Evolutionary conservation across 257 asterid species (phyloP).

Genomic region (Solanum etuberosum): DNA sequence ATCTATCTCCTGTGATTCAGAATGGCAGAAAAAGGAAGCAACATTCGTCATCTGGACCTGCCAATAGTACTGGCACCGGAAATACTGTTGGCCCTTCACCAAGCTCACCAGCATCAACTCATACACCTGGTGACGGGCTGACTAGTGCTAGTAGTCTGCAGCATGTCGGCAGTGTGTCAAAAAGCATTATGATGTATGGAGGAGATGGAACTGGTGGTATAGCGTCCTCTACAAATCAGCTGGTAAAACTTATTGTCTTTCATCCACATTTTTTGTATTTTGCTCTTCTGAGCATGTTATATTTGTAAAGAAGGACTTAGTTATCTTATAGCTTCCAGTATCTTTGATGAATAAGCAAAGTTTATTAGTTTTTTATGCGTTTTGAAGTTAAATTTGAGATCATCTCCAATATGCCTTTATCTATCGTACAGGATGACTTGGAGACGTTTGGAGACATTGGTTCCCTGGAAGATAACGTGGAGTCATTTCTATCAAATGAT

Average conservation of each 20-base stretch:
- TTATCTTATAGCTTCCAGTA: not conserved
- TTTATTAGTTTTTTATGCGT: not conserved
- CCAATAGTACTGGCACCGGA: constrained; percentile 76
- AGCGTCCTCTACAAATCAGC: constrained; percentile 83
- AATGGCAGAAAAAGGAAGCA: constrained; percentile 79
- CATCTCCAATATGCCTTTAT: not conserved
- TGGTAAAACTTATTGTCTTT: constrained; percentile 35
- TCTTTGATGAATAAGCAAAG: not conserved
- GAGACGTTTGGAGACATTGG: constrained; percentile 93
- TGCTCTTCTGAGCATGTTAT: not conserved
- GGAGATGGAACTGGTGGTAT: constrained; percentile 85
- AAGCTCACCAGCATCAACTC: constrained; percentile 86
- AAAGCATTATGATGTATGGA: constrained; percentile 74
- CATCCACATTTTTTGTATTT: not conserved
- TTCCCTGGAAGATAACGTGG: constrained; percentile 83
- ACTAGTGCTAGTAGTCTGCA: constrained; percentile 70
- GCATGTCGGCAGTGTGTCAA: constrained; percentile 59
- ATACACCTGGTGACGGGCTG: constrained; percentile 93
- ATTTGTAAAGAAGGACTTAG: not conserved
- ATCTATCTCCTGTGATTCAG: constrained; percentile 26
- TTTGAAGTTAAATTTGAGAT: not conserved
- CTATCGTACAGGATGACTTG: constrained; percentile 65
- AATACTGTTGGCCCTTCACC: constrained; percentile 73
- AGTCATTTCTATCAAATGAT: constrained; percentile 77
- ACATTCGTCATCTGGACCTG: constrained; percentile 91